Evolutionary conservation across 2,329 filamentous ascomycete genomes (phyloP), one percentile per base, ranked within the genome.

Genomic region (Coccinonectria pachysandricola): DNA sequence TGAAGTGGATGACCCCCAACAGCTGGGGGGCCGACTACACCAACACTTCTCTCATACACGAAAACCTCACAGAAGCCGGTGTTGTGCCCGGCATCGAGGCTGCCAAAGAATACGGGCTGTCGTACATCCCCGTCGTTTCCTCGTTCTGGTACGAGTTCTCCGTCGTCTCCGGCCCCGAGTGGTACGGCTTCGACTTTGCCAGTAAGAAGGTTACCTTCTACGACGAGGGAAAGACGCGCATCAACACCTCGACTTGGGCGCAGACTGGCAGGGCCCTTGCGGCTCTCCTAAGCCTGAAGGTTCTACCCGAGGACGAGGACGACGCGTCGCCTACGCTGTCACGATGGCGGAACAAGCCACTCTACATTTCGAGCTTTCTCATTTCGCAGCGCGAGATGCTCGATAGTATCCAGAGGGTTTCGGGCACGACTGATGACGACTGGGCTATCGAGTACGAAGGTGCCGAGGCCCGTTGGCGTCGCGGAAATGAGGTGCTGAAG

Each of bases 381-480:
- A 35, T 77, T 30, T 71, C 53, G 26, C 78, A 82, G 48, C 59
- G 61, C 8, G 75, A 81, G 11, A 79, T 82, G 59, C 63, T 81
- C 30, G 66, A 68, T 19, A 65, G 64, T 14, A 48, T 76, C 7
- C 62, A 74, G 37, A 66, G 71, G 1, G 72, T 74, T 8, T 68
- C 70, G 0, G 63, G 64, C 0, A 71, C 66, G 1, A 67, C 54
- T 2, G 67, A 75, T 19, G 51, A 50, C 0, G 75, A 80, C 44
- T 46, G 43, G 43, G 19, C 48, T 4, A 62, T 81, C 27, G 56
- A 45, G 2, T 51, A 62, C 8, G 64, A 75, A 46, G 39, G 47
- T 1, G 50, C 56, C 1, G 41, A 54, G 25, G 50, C 69, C 45
- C 60, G 73, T 12, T 71, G 61, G 34, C 47, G 54, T 26, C 56